Evolutionary conservation across 345 rosid species (phyloP).

Genomic region (Linum tenue): DNA sequence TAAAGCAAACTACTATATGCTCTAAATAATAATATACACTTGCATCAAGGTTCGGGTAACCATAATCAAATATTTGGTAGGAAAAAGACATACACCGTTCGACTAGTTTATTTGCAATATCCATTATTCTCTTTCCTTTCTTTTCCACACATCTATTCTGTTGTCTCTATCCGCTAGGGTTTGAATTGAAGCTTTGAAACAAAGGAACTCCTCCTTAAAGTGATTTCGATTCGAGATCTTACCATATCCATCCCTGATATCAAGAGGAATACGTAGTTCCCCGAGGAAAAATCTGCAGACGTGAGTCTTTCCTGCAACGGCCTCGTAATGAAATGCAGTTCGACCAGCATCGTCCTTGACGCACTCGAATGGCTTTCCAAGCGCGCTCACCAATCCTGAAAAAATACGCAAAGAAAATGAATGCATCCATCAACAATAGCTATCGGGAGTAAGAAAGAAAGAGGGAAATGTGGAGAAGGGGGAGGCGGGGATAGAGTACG

Average conservation of each 20-base stretch:
- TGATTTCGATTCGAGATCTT: background rate
- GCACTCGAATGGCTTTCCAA: background rate
- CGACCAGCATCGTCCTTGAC: background rate
- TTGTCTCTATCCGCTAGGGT: no score
- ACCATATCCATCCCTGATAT: constrained; percentile 10
- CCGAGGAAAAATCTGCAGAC: constrained; percentile 12
- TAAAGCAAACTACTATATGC: no score
- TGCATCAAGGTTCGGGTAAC: no score
- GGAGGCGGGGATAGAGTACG: background rate
- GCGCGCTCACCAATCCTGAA: background rate
- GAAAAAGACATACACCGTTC: no score
- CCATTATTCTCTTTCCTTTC: no score
- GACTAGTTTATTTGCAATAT: no score
- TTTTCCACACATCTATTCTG: no score
- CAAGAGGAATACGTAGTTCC: constrained; percentile 9
- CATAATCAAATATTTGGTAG: no score
- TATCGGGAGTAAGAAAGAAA: no score
- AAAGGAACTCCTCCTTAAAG: background rate
- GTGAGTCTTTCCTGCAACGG: constrained; percentile 4
- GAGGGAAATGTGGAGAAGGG: background rate
- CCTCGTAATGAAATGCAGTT: constrained; percentile 13
- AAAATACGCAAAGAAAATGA: no score
- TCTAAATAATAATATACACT: no score
- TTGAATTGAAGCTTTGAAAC: constrained; percentile 12
- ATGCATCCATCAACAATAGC: no score